phyloP scores from a whole-genome alignment of 176 grass and related monocot species.

The Neostapfia colusana region DNA sequence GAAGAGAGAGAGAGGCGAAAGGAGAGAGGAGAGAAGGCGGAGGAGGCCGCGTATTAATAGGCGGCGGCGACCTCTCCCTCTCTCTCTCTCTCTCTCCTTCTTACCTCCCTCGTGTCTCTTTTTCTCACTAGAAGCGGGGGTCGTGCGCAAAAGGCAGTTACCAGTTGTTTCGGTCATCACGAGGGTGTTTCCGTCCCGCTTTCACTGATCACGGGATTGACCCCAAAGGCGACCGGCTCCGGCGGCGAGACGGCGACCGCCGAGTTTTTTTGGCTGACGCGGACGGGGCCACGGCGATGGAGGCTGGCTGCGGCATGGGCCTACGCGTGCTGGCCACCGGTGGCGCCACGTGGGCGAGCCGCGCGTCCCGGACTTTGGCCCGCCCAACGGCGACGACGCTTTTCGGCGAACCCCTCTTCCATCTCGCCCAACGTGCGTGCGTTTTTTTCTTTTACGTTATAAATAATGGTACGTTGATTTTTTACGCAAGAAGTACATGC shows the following conservation, averaged over 20 bases:
- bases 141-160: background rate
- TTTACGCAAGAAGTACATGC: too few species aligned
- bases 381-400: background rate
- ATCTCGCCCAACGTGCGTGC: too few species aligned
- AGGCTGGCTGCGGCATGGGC: background rate
- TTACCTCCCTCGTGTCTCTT: background rate
- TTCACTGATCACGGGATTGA: slow-evolving; percentile 28
- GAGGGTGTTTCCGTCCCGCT: slow-evolving; percentile 17
- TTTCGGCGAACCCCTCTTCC: background rate
- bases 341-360: slow-evolving; percentile 6
- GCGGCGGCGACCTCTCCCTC: slow-evolving; percentile 28
- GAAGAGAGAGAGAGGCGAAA: background rate
- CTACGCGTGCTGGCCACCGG: background rate
- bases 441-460: too few species aligned
- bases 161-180: slow-evolving; percentile 27
- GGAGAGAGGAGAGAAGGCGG: slow-evolving; percentile 11
- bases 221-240: background rate
- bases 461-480: too few species aligned
- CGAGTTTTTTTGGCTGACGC: background rate
- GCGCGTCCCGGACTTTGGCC: too few species aligned
- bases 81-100: background rate
- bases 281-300: background rate
- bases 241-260: background rate
- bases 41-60: slow-evolving; percentile 55
- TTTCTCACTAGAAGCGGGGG: slow-evolving; percentile 7